Percentiles rank a stretch among this genome's conserved stretches.
Evolutionary conservation across 441 rosid species (phyloP).

Genomic region (Melastoma candidum): DNA sequence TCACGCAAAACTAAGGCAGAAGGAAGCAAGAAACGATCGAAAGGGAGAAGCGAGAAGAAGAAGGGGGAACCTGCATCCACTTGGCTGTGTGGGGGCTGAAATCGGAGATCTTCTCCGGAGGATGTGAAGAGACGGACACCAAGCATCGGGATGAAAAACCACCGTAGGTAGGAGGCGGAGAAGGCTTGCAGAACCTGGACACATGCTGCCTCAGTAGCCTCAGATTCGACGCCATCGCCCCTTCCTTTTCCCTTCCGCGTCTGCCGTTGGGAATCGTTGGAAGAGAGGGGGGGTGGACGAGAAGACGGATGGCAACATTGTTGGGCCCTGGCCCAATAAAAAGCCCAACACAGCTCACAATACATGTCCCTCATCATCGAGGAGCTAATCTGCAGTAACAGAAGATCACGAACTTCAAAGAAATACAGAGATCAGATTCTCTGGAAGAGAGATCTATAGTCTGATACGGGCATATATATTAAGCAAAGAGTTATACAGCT

Average conservation of each 20-base stretch:
- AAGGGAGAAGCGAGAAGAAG: neutral
- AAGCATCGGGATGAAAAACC: constrained; percentile 16
- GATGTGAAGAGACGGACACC: constrained; percentile 36
- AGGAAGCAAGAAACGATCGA: neutral
- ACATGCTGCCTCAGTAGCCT: constrained; percentile 23
- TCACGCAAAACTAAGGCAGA: neutral
- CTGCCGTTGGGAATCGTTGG: no score
- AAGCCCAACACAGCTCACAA: constrained; percentile 13
- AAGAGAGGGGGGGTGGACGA: no score
- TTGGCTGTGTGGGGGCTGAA: constrained; percentile 75
- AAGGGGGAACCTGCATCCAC: constrained; percentile 86
- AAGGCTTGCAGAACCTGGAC: no score
- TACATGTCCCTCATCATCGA: constrained; percentile 50
- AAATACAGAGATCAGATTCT: no score
- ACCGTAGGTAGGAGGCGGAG: no score
- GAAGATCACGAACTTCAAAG: constrained; percentile 3
- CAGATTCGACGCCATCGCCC: constrained; percentile 50
- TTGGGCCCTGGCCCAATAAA: no score
- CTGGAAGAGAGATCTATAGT: no score
- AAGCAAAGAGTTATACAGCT: no score
- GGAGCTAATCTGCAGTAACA: constrained; percentile 55
- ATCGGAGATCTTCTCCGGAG: constrained; percentile 5
- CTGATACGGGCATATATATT: no score
- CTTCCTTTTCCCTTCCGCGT: no score
- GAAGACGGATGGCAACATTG: no score